Conservation (phyloP, 768 basidiomycete genomes). For the Mycena rosella region DNA sequence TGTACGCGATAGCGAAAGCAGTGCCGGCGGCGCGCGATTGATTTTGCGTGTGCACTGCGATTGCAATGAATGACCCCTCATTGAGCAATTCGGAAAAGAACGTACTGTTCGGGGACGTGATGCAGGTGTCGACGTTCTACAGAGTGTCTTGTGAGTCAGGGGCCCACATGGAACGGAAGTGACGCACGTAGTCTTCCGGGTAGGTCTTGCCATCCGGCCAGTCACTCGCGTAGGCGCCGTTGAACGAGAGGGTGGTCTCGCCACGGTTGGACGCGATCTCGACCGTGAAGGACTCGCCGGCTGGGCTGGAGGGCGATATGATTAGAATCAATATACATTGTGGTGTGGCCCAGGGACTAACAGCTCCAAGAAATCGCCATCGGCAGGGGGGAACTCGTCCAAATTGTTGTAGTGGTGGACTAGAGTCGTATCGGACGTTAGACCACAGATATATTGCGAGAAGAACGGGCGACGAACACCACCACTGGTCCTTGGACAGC, state of each 20-base stretch:
- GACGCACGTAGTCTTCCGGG: constrained; percentile 60
- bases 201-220: constrained; percentile 63
- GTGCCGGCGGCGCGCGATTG: constrained; percentile 65
- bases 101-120: constrained; percentile 63
- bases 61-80: not conserved
- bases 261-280: constrained; percentile 65
- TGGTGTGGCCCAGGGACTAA: constrained; percentile 39
- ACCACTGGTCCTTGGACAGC: constrained; percentile 56
- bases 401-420: constrained; percentile 55
- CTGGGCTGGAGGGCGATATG: constrained; percentile 49
- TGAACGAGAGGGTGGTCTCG: constrained; percentile 58
- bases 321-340: not conserved
- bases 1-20: constrained; percentile 68
- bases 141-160: not conserved
- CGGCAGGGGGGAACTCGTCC: constrained; percentile 56
- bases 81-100: not conserved
- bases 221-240: constrained; percentile 51
- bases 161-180: not conserved
- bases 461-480: constrained; percentile 52
- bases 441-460: not conserved
- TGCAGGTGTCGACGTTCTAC: constrained; percentile 57
- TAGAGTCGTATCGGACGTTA: constrained; percentile 35
- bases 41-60: constrained; percentile 65
- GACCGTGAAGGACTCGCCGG: constrained; percentile 60
- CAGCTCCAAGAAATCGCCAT: constrained; percentile 58